Evolutionary conservation across 441 rosid genomes (phyloP).

Genomic region (Aquilaria agallochum): DNA sequence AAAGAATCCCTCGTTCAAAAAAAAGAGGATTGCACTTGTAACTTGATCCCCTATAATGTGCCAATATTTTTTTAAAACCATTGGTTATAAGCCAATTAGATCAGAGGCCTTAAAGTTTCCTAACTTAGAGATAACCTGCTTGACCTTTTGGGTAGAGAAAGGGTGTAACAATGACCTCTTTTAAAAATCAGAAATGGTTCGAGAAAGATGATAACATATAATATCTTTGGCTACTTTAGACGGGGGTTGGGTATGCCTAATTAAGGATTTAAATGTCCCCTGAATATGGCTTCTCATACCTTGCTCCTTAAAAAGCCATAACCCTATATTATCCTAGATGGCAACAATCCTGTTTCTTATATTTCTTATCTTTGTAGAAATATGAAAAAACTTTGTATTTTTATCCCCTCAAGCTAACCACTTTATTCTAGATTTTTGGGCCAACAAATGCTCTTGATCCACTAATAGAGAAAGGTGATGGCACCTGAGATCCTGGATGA

Average conservation of each 20-base stretch:
- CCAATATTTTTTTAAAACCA: not conserved
- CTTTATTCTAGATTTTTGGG: not conserved
- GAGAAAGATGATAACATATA: not conserved
- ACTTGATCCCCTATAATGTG: no score
- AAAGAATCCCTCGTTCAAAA: no score
- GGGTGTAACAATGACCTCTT: not conserved
- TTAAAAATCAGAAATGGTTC: not conserved
- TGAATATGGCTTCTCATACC: no score
- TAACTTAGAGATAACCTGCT: not conserved
- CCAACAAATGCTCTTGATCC: not conserved
- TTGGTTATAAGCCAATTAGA: not conserved
- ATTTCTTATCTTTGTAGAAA: not conserved
- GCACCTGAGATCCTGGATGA: no score
- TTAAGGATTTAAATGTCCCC: not conserved
- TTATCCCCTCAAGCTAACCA: not conserved
- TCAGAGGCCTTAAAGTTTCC: not conserved
- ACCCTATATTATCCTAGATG: not conserved
- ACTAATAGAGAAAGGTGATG: no score
- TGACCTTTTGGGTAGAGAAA: not conserved
- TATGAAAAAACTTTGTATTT: not conserved
- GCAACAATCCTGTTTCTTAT: not conserved
- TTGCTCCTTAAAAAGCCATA: not conserved
- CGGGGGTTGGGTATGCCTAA: not conserved
- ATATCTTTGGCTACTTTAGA: not conserved
- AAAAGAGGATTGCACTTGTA: no score